These are phyloP conservation scores for Amphibolis antarctica DNA, from an alignment of 106 monocot species.

Conservation along the genomic window DNA sequence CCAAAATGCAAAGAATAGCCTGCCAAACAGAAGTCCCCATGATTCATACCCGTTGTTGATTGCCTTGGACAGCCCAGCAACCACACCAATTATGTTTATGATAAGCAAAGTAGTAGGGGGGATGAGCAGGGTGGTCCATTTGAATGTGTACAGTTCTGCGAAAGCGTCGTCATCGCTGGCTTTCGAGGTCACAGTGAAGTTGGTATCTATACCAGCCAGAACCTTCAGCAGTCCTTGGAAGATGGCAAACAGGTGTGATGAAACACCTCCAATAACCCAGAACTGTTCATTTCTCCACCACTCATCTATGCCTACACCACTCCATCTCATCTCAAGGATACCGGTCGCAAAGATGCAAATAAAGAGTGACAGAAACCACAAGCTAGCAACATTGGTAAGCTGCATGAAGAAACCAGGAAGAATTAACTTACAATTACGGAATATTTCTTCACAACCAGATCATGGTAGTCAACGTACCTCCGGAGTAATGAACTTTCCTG, in stretches of 20 bases:
- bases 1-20: constrained; percentile 65
- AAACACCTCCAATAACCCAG: not conserved
- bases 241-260: no score
- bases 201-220: constrained; percentile 1
- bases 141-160: constrained; percentile 58
- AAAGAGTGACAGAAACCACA: constrained; percentile 10
- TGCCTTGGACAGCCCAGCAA: constrained; percentile 55
- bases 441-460: constrained; percentile 6
- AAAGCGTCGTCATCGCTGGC: constrained; percentile 44
- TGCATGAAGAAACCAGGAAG: not conserved
- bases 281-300: constrained; percentile 5
- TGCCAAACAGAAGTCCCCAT: constrained; percentile 64
- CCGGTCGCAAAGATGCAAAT: constrained; percentile 7
- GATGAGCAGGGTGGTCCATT: constrained; percentile 60
- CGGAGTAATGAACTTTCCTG: no score
- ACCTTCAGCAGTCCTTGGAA: no score
- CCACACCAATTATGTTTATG: constrained; percentile 56
- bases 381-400: constrained; percentile 10
- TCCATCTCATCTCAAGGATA: constrained; percentile 11
- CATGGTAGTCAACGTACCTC: no score
- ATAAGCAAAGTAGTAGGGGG: constrained; percentile 59
- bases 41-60: constrained; percentile 75
- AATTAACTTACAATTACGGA: not conserved
- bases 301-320: not conserved
- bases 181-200: constrained; percentile 63